Evolutionary conservation across 2,329 filamentous ascomycete genomes (phyloP), one percentile per base, ranked within the genome.

Genomic region (Alternaria sp.): DNA sequence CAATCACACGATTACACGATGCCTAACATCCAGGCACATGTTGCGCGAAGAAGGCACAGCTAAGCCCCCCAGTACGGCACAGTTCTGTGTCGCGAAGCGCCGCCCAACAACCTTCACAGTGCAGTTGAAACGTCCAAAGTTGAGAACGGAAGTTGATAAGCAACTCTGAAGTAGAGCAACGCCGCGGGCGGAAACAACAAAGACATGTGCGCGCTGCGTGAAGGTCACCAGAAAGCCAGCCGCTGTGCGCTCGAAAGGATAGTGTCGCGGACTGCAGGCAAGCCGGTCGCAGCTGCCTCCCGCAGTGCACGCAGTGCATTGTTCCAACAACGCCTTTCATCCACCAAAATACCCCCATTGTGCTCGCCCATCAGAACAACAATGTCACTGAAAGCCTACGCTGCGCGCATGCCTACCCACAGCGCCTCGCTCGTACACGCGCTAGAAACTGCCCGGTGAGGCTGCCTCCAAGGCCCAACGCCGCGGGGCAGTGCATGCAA

Each of bases 401-500:
- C 49, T 21, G 30, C 13, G 49, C 30, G 30, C 49, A 21, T 47
- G 23, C 44, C 44, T 23, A 21, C 4, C 26, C n/a, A 26, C 40
- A 32, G 49, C 57, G 50, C 49, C 59, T 61, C 54, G 26, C 46
- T 44, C 36, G 59, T n/a, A 44, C 36, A 40, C 50, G 26, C 32
- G 17, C 49, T 21, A 25, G 12, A 40, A 17, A 9, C 43, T n/a
- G 32, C 36, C 52, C 17, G 25, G 47, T 47, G 28, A 58, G 54
- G 59, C 59, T 58, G 57, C n/a, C 36, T n/a, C 10, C 62, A 57
- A 55, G 58, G 32, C 59, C 36, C 30, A 61, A 57, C 45, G 54
- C 36, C 30, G 45, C 23, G 59, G 36, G 59, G 59, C 59, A 58
- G 59, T 62, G 59, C 59, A 62, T 49, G 21, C 50, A 44, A 17